Conservation (phyloP, 257 asterid species). For the Cruciata laevipes region DNA sequence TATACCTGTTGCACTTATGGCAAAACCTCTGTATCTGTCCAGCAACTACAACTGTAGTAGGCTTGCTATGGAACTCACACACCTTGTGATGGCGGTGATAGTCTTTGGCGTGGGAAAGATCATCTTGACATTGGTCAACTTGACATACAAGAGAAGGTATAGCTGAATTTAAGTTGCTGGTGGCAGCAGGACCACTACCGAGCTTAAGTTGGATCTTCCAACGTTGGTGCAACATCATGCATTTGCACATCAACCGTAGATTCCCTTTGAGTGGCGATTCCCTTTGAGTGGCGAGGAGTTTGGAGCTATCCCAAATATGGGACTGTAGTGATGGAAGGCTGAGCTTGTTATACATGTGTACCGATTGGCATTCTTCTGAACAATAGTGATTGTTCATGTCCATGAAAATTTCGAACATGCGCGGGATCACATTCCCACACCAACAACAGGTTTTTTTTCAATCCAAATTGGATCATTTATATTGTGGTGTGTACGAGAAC, state of each 20-base stretch:
- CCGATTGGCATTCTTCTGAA: too few relatives aligned
- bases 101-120: constrained; percentile 67
- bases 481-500: too few relatives aligned
- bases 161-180: constrained; percentile 17
- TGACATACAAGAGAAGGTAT: constrained; percentile 67
- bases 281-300: constrained; percentile 60
- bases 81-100: constrained; percentile 93
- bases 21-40: constrained; percentile 51
- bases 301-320: constrained; percentile 78
- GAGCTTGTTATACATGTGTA: too few relatives aligned
- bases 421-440: too few relatives aligned
- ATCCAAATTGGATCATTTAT: too few relatives aligned
- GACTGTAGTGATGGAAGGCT: too few relatives aligned
- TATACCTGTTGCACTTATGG: constrained; percentile 52
- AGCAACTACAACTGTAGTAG: constrained; percentile 54
- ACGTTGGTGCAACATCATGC: background rate
- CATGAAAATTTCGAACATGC: too few relatives aligned
- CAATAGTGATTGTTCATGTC: too few relatives aligned
- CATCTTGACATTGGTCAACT: constrained; percentile 73
- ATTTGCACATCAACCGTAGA: constrained; percentile 11
- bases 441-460: too few relatives aligned
- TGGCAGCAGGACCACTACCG: constrained; percentile 27
- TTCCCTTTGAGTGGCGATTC: too few relatives aligned
- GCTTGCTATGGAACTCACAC: constrained; percentile 83
- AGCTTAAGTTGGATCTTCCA: constrained; percentile 32